phyloP scores from a whole-genome alignment of 2,329 filamentous ascomycete genomes.

The Cercospora beticola region DNA sequence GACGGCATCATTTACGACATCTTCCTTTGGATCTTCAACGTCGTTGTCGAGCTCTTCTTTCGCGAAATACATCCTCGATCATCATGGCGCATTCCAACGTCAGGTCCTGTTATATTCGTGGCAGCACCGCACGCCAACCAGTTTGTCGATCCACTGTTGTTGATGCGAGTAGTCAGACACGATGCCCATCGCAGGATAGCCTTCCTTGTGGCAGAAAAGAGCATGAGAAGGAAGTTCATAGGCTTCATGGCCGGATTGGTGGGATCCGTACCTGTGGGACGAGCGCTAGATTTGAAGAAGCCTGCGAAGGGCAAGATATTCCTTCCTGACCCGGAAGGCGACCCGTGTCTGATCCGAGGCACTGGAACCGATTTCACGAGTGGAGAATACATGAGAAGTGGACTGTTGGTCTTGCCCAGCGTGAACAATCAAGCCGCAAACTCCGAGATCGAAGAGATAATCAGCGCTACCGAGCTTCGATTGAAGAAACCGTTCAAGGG shows the following conservation, averaged over 20 bases:
- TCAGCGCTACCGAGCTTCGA: slow-evolving; percentile 75
- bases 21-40: slow-evolving; percentile 73
- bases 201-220: slow-evolving; percentile 92
- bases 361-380: slow-evolving; percentile 77
- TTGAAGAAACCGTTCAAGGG: slow-evolving; percentile 86
- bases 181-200: slow-evolving; percentile 87
- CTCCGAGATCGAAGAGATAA: slow-evolving; percentile 78
- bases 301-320: slow-evolving; percentile 78
- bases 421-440: slow-evolving; percentile 78
- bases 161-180: slow-evolving; percentile 84
- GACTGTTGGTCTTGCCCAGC: slow-evolving; percentile 82
- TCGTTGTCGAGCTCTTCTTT: slow-evolving; percentile 95
- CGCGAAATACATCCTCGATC: slow-evolving; percentile 93
- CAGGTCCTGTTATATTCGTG: slow-evolving; percentile 89
- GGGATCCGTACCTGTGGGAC: slow-evolving; percentile 87
- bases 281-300: slow-evolving; percentile 86
- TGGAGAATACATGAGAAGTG: slow-evolving; percentile 70
- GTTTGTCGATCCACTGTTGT: slow-evolving; percentile 93
- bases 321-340: slow-evolving; percentile 80
- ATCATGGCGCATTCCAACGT: slow-evolving; percentile 88
- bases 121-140: slow-evolving; percentile 96
- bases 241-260: slow-evolving; percentile 81
- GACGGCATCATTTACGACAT: slow-evolving; percentile 60
- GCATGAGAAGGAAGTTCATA: slow-evolving; percentile 85
- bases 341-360: slow-evolving; percentile 78